Conservation (phyloP, 352 stramenopile species). For the Phytophthora sp. region DNA sequence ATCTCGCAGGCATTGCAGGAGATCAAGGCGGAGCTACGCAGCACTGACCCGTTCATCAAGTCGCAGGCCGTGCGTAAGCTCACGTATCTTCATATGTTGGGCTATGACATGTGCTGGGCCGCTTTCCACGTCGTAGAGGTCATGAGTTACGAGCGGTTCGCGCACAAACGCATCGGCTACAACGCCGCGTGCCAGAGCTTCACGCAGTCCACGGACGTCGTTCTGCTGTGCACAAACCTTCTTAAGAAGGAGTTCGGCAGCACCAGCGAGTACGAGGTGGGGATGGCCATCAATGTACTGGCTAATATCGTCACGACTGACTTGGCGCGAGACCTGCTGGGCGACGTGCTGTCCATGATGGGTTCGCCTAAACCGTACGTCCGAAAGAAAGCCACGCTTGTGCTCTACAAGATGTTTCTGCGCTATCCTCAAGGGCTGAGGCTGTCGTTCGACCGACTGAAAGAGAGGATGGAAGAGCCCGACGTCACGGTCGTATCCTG, state of each 20-base stretch:
- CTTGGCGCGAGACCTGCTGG: constrained; percentile 93
- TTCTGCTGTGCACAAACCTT: constrained; percentile 98
- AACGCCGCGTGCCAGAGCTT: constrained; percentile 96
- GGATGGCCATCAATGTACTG: constrained; percentile 98
- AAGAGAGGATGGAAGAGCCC: constrained; percentile 95
- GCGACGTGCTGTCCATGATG: constrained; percentile 93
- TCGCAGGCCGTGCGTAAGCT: constrained; percentile 97
- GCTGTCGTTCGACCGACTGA: constrained; percentile 98
- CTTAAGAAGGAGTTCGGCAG: constrained; percentile 97
- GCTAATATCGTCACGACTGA: constrained; percentile 99
- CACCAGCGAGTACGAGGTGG: constrained; percentile 95
- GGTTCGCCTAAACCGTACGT: constrained; percentile 96
- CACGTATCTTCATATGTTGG: constrained; percentile 98
- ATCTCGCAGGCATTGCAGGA: constrained; percentile 98
- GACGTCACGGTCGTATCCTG: constrained; percentile 97
- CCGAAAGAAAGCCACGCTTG: constrained; percentile 98
- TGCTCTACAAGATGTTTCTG: constrained; percentile 99
- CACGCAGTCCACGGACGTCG: constrained; percentile 97
- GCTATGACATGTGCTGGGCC: constrained; percentile 98
- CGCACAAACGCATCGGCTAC: constrained; percentile 97
- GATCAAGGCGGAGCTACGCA: constrained; percentile 98
- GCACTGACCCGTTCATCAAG: constrained; percentile 97
- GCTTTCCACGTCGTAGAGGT: constrained; percentile 98
- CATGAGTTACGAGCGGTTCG: constrained; percentile 96
- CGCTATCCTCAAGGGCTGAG: constrained; percentile 98